Evolutionary conservation across 108 stramenopile genomes (phyloP).

Genomic region (Discostella stelligeroides): DNA sequence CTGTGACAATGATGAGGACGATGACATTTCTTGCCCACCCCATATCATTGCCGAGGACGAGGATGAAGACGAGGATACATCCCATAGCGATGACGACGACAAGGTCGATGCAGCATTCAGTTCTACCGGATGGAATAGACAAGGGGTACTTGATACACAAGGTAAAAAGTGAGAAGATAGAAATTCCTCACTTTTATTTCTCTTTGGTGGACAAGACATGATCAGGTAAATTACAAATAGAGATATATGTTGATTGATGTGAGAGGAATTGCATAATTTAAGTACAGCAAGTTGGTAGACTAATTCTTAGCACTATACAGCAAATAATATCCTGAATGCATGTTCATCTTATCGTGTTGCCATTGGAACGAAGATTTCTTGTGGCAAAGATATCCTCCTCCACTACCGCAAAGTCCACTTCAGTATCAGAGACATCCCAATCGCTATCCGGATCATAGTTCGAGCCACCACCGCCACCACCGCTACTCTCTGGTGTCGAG

Average conservation of each 20-base stretch:
- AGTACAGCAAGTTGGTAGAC: not conserved
- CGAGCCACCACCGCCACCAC: not conserved
- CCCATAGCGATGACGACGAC: too few relatives aligned
- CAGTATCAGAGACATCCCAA: not conserved
- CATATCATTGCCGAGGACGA: too few relatives aligned
- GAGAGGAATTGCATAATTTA: not conserved
- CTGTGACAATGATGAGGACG: too few relatives aligned
- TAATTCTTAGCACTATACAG: not conserved
- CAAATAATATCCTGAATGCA: too few relatives aligned
- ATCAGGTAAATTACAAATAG: not conserved
- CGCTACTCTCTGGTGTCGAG: not conserved
- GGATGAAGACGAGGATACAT: too few relatives aligned
- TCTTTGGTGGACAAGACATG: not conserved
- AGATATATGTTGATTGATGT: not conserved
- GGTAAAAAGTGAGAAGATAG: too few relatives aligned
- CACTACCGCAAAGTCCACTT: not conserved
- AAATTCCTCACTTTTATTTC: too few relatives aligned
- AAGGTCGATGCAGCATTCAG: too few relatives aligned
- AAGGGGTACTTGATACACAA: too few relatives aligned
- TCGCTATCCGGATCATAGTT: conserved; percentile 1
- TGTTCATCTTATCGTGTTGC: not conserved
- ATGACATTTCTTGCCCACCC: too few relatives aligned
- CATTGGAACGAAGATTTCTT: not conserved
- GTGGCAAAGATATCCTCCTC: not conserved
- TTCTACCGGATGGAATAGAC: too few relatives aligned